Evolutionary conservation across 2,329 filamentous ascomycete species (phyloP), one percentile per base, ranked within the genome.

Genomic region (Allantophomopsis lycopodina): DNA sequence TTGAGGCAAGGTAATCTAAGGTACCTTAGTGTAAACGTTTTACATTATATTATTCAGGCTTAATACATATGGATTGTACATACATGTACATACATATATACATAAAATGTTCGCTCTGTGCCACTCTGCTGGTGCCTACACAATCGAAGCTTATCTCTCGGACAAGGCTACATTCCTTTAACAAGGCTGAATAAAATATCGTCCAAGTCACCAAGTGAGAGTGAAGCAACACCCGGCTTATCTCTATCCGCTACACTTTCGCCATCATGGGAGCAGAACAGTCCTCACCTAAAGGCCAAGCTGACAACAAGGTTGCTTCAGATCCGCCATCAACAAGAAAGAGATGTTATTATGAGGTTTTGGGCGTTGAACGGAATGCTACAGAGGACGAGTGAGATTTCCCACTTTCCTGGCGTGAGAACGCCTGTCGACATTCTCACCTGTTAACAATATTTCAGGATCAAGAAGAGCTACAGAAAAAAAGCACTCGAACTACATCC

Each of bases 401-500:
- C n/a, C 23, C 23, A 28, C 23, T 3, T 28, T 28, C 8, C 38
- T 41, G 10, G 28, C 32, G n/a, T 10, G 36, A 33, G 20, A 39
- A 18, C 16, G 36, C 43, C 23, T 28, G 11, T 10, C 23, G 8
- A 8, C 23, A 10, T 12, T 45, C 36, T 47, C 32, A 11, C 33
- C 36, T 41, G 18, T 39, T 46, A 13, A 34, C 32, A 17, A 15
- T 14, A 15, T 34, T 35, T 15, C 43, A 89, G 83, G 47, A 87
- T 98, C 54, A 94, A 94, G 55, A 94, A 86, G 54, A 87, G 88
- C 12, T 98, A 98, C 60, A 77, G 86, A 47, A 78, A 67, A 45
- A 95, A 89, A 57, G 91, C 91, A 1, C 74, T 98, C 37, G 87
- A 95, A 58, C 69, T 96, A 8, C 91, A 98, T 57, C 91, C 91